These are phyloP conservation scores for Hippophae gyantsensis DNA, from an alignment of 306 rosid species.

Conservation along the genomic window DNA sequence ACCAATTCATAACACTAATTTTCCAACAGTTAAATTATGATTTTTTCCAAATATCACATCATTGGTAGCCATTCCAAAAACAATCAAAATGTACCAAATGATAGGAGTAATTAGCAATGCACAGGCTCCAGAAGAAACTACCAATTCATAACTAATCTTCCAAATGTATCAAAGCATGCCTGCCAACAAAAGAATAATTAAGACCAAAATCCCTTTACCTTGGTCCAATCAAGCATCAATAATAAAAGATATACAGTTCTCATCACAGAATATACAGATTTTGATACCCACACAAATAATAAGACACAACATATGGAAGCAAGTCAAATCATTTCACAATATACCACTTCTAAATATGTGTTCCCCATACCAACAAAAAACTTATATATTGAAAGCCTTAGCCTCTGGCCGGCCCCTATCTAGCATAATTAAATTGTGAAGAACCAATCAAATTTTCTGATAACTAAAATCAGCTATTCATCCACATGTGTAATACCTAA, in stretches of 20 bases:
- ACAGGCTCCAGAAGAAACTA: conserved; percentile 20
- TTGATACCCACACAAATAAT: neutral
- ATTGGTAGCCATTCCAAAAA: conserved; percentile 53
- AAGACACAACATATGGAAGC: conserved; percentile 14
- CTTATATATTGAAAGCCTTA: no score
- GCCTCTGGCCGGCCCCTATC: no score
- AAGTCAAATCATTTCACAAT: no score
- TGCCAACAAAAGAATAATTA: conserved; percentile 24
- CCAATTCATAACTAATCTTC: conserved; percentile 9
- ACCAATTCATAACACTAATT: conserved; percentile 8
- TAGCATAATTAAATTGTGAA: no score
- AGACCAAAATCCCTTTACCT: conserved; percentile 13
- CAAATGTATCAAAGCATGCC: conserved; percentile 24
- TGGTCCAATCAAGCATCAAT: conserved; percentile 6
- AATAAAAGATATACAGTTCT: conserved; percentile 2
- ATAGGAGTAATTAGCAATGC: conserved; percentile 11
- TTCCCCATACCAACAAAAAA: no score
- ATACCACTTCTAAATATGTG: no score
- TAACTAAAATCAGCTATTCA: no score
- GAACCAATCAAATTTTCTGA: no score
- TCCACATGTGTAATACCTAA: no score
- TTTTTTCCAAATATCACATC: conserved; percentile 64
- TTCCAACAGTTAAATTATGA: conserved; percentile 35
- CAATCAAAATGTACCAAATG: conserved; percentile 10
- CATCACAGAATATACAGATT: neutral